Base-by-base conservation (phyloP, 495 filamentous ascomycete species). In the Elasticomyces elasticus region DNA sequence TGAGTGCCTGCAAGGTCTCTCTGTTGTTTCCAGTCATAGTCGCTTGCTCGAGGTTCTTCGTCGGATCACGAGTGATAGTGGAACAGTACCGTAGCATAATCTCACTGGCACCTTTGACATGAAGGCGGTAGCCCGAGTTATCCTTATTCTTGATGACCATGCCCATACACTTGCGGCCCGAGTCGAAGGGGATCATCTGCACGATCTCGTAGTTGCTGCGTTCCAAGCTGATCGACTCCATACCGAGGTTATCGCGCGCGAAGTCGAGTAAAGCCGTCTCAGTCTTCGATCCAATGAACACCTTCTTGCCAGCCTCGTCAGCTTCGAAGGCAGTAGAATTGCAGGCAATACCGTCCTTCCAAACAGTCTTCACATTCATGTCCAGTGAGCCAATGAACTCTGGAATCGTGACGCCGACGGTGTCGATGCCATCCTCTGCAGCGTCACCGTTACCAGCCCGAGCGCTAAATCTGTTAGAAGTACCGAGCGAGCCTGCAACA, bases 101-200 rank as follows among this genome's bases (percentile, higher is more conserved):
- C 52, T 86, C 83, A 0, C 82, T 78, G 48, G 83, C 83, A 44
- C 83, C 83, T 68, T 86, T 86, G 61, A 86, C 80, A 25, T 79
- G 72, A 19, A 86, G 68, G 15, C 83, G 71, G 59, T 84, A 82
- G 17, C 59, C 59, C 3, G 76, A 78, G 23, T 72, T 71, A 2
- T 71, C 66, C 0, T 70, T 62, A n/a, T 77, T 68, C 49, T 75
- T 77, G 66, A 84, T 75, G 1, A 83, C 79, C 53, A 78, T 75
- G 43, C 74, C 83, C 78, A 85, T 85, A 58, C 81, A 85, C 61
- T 86, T 86, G 53, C 80, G 74, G 25, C 71, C 68, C 1, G 83
- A 86, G 59, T 85, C 80, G 60, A 86, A 86, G 0, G 83, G 83
- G 51, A 84, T 71, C 37, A 85, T 62, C 62, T 86, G 82, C 20